Evolutionary conservation across 2,329 filamentous ascomycete genomes (phyloP), one percentile per base, ranked within the genome.

Genomic region (Penicillium sp.): DNA sequence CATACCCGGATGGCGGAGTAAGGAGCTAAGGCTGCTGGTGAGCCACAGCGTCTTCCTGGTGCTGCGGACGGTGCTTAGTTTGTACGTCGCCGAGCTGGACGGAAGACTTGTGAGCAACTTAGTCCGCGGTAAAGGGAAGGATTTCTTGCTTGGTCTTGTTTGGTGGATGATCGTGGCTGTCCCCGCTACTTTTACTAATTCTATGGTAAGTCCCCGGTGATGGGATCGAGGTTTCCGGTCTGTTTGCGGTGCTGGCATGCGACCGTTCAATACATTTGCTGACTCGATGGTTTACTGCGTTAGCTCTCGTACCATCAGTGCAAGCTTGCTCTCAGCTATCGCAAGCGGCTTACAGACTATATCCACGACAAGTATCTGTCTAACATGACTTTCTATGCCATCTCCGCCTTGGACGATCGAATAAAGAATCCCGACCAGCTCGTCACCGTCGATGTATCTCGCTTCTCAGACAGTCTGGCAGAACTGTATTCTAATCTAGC

Each of bases 121-220:
- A 54, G 92, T 99, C 44, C 88, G 92, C 74, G 94, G 94, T 2
- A 94, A 88, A 64, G 94, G 93, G 16, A 90, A 86, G 73, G 92
- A 96, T 63, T 99, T 99, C 64, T 71, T 97, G 66, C 86, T 87
- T 65, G 87, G 91, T 0, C 86, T 99, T 66, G 84, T 95, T 6
- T 97, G 93, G 92, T 99, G 94, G 94, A 99, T 99, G 94, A 74
- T 93, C 53, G 94, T 99, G 63, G 93, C 94, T 26, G 83, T 99
- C 16, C 94, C 94, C 10, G 94, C 94, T 1, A 97, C 94, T 0
- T 97, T 97, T 72, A 99, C 94, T 39, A 99, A 99, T 75, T 97
- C 92, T 0, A 99, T 99, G 94, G 90, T 94, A 75, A 74, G 84
- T 72, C 18, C 10, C 13, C 45, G 34, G 22, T 37, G 38, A 40